Evolutionary conservation across 78 protist genomes (phyloP).

Genomic region (Dictyostelium purpureum): DNA sequence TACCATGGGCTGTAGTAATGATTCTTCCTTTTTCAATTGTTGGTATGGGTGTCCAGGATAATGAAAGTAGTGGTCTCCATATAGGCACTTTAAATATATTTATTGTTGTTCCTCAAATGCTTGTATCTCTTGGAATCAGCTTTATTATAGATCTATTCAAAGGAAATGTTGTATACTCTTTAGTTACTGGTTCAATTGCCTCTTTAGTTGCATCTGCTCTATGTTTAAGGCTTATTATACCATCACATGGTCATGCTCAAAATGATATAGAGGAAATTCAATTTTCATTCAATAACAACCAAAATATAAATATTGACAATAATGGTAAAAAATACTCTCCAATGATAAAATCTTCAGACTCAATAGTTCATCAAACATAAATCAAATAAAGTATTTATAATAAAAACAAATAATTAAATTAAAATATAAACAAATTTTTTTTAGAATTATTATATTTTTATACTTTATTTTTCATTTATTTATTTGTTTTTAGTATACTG

Average conservation of each 20-base stretch:
- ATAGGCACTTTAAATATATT: conserved; percentile 77
- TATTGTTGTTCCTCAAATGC: conserved; percentile 74
- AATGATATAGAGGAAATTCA: conserved; percentile 1
- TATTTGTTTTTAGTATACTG: too few species aligned
- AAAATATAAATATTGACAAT: not conserved
- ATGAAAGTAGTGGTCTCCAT: conserved; percentile 54
- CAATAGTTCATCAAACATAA: too few species aligned
- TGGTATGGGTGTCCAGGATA: conserved; percentile 39
- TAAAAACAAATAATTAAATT: too few species aligned
- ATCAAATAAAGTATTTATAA: too few species aligned
- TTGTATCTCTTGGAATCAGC: conserved; percentile 64
- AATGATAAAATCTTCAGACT: not conserved
- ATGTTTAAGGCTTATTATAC: conserved; percentile 3
- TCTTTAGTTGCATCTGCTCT: conserved; percentile 12
- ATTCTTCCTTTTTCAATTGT: conserved; percentile 74
- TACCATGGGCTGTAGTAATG: conserved; percentile 78
- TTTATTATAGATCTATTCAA: conserved; percentile 22
- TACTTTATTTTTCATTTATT: too few species aligned
- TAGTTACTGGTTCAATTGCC: conserved; percentile 45
- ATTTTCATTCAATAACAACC: not conserved
- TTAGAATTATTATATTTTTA: too few species aligned
- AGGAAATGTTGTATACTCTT: conserved; percentile 37
- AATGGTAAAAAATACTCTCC: not conserved
- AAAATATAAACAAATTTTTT: too few species aligned
- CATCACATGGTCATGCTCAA: not conserved